Percentiles rank a stretch among this genome's conserved stretches.
These are phyloP conservation scores for Linnemannia exigua DNA, from an alignment of 192 early-diverging fungal species.

Conservation along the genomic window DNA sequence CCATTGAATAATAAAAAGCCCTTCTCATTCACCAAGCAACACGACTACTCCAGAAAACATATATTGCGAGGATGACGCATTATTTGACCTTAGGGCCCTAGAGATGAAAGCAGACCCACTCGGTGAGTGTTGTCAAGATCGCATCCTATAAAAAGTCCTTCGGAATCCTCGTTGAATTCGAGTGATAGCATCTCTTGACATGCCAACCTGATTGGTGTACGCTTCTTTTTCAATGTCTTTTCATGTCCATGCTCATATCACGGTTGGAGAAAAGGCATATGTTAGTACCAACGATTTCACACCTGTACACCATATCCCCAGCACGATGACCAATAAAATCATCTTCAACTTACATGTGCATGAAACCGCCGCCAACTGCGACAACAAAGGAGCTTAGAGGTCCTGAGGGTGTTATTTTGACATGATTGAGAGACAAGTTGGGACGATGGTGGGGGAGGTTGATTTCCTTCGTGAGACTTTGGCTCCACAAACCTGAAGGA, in stretches of 20 bases:
- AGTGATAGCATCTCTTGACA: conserved; percentile 28
- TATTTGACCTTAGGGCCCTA: background rate
- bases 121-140: conserved; percentile 37
- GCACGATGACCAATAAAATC: too few relatives aligned
- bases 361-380: too few relatives aligned
- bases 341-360: too few relatives aligned
- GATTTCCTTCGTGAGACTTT: too few relatives aligned
- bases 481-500: too few relatives aligned
- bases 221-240: background rate
- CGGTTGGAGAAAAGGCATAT: background rate
- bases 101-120: conserved; percentile 29
- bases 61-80: background rate
- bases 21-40: background rate
- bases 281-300: background rate
- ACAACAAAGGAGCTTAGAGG: too few relatives aligned
- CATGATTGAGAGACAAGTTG: too few relatives aligned
- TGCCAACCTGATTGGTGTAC: conserved; percentile 9
- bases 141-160: conserved; percentile 39
- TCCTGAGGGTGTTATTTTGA: too few relatives aligned
- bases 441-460: too few relatives aligned
- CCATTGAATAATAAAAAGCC: background rate
- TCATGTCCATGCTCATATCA: conserved; percentile 31
- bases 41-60: background rate
- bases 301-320: too few relatives aligned
- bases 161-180: conserved; percentile 47